Evolutionary conservation across 306 rosid genomes (phyloP).

Genomic region (Vigna mungo): DNA sequence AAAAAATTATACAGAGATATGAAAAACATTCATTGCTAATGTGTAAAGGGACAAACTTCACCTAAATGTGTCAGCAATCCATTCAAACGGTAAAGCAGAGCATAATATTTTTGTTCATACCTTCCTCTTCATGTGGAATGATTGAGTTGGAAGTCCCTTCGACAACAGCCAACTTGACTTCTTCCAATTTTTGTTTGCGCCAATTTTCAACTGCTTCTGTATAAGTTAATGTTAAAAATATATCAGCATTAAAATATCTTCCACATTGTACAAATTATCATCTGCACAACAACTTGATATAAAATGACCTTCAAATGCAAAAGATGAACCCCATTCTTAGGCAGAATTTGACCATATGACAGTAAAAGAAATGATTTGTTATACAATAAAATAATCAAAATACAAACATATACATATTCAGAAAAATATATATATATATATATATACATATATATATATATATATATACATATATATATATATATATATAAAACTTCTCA

Average conservation of each 20-base stretch:
- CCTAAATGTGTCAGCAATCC: constrained; percentile 19
- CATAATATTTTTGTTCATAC: constrained; percentile 49
- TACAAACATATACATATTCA: too few species aligned
- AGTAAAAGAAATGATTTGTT: not conserved
- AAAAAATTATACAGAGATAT: constrained; percentile 30
- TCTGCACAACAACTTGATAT: not conserved
- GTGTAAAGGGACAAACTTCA: constrained; percentile 1
- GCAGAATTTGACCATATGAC: constrained; percentile 3
- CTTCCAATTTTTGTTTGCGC: constrained; percentile 76
- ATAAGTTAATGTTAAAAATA: constrained; percentile 32
- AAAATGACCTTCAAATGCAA: not conserved
- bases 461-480: too few species aligned
- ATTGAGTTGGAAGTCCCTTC: constrained; percentile 53
- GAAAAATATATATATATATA: too few species aligned
- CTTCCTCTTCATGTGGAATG: constrained; percentile 67
- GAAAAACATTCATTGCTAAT: constrained; percentile 14
- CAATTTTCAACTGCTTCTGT: constrained; percentile 82
- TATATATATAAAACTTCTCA: too few species aligned
- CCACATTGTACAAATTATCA: not conserved
- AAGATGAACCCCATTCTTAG: not conserved
- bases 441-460: too few species aligned
- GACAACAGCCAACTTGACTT: constrained; percentile 53
- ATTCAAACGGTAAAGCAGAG: constrained; percentile 13
- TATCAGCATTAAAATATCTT: constrained; percentile 22
- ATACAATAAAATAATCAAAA: not conserved